phyloP scores from a whole-genome alignment of 345 rosid genomes.

The Brassica carinata region DNA sequence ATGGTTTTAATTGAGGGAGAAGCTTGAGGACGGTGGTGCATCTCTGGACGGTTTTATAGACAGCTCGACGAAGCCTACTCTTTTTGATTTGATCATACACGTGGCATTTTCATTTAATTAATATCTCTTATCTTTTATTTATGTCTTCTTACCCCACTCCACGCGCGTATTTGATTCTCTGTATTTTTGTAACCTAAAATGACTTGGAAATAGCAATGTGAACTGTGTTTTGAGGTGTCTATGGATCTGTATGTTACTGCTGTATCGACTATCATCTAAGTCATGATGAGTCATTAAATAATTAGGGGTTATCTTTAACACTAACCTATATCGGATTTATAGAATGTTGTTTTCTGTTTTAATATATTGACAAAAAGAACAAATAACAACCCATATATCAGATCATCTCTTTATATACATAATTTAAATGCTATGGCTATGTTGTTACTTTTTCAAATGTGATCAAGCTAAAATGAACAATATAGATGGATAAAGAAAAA shows the following conservation, averaged over 20 bases:
- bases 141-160: not conserved
- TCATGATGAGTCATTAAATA: not conserved
- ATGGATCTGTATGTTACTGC: not conserved
- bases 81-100: conserved; percentile 18
- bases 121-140: not conserved
- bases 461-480: not conserved
- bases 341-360: not conserved
- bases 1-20: conserved; percentile 13
- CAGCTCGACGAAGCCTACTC: conserved; percentile 30
- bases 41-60: conserved; percentile 32
- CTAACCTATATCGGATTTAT: not conserved
- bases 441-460: not conserved
- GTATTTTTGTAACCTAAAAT: conserved; percentile 1
- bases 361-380: not conserved
- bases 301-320: not conserved
- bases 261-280: not conserved
- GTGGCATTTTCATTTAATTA: conserved; percentile 21
- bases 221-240: conserved; percentile 9
- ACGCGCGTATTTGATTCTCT: not conserved
- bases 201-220: not conserved
- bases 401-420: not conserved
- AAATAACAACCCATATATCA: not conserved
- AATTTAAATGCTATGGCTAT: not conserved
- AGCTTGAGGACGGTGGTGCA: conserved; percentile 12
- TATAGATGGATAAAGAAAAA: not conserved